phyloP scores from a whole-genome alignment of 768 basidiomycete species.

The Boletus sensibilis region DNA sequence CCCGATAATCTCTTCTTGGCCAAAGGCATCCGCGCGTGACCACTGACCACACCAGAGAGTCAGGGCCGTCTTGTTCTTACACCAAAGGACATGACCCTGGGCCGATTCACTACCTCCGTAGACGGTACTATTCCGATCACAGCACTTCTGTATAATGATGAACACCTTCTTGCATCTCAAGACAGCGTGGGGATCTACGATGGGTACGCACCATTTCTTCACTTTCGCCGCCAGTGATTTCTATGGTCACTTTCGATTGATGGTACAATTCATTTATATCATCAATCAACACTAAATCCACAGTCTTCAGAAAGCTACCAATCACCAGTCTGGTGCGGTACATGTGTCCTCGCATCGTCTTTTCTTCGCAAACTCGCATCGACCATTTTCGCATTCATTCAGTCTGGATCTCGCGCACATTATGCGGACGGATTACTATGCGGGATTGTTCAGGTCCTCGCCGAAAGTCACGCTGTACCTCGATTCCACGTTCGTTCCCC shows the following conservation, averaged over 20 bases:
- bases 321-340: slow-evolving; percentile 72
- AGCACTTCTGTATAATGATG: slow-evolving; percentile 78
- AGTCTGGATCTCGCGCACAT: slow-evolving; percentile 63
- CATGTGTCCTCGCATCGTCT: slow-evolving; percentile 81
- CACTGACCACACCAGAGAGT: slow-evolving; percentile 4
- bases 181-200: slow-evolving; percentile 89
- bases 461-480: slow-evolving; percentile 84
- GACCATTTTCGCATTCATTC: slow-evolving; percentile 59
- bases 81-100: slow-evolving; percentile 46
- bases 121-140: slow-evolving; percentile 79
- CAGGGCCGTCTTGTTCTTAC: slow-evolving; percentile 1
- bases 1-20: not conserved
- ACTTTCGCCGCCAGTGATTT: slow-evolving; percentile 7
- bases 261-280: slow-evolving; percentile 17
- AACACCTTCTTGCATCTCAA: slow-evolving; percentile 70
- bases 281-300: slow-evolving; percentile 32
- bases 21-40: not conserved
- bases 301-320: slow-evolving; percentile 79
- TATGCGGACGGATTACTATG: slow-evolving; percentile 81
- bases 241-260: slow-evolving; percentile 19
- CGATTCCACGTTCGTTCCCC: slow-evolving; percentile 30
- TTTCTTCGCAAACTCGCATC: slow-evolving; percentile 67
- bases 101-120: slow-evolving; percentile 52
- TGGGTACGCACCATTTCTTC: slow-evolving; percentile 55
- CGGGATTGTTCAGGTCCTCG: slow-evolving; percentile 85